Evolutionary conservation across 179 eudicot species (phyloP), one percentile per base, ranked within the genome.

Genomic region (Beta corolliflora): DNA sequence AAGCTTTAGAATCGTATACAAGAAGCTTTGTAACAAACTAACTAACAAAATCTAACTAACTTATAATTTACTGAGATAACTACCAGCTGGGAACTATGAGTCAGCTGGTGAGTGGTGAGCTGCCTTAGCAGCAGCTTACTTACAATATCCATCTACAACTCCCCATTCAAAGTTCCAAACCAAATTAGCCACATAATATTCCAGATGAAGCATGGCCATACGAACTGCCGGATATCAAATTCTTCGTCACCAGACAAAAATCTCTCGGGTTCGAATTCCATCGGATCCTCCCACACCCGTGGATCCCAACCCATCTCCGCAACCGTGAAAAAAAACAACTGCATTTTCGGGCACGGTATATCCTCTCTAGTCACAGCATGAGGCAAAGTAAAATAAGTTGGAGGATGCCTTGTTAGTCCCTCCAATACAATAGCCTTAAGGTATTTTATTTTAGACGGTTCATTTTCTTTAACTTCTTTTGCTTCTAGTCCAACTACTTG

Each of bases 341-440:
- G n/a, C 68, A 31, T 81, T 48, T 76, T 59, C 58, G 9, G 83
- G 83, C 36, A 81, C 53, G 5, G 29, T 67, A 59, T 81, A 81
- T 16, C 83, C 11, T 81, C 83, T 41, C 66, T 75, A 21, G 83
- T 81, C 0, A 81, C 83, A 10, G 75, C 54, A 18, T 81, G 83
- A n/a, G 80, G 80, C 9, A 81, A 29, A 67, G 76, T 61, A 81
- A 81, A 81, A 41, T 81, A 80, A 9, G 50, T 80, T 44, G 83
- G 83, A 5, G 83, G 83, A 45, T 81, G 83, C 44, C 83, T 46
- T 76, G 80, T 55, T 25, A 81, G 73, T 45, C 83, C 80, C 72
- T 81, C 83, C 66, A 81, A 75, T 3, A 81, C 55, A n/a, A 75
- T 71, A 16, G 83, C 79, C 59, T 76, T 81, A 0, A 81, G 61